Percentiles rank a stretch among this genome's conserved stretches.
phyloP scores from a whole-genome alignment of 2,329 filamentous ascomycete genomes.

The Colletotrichum lindemuthianum region DNA sequence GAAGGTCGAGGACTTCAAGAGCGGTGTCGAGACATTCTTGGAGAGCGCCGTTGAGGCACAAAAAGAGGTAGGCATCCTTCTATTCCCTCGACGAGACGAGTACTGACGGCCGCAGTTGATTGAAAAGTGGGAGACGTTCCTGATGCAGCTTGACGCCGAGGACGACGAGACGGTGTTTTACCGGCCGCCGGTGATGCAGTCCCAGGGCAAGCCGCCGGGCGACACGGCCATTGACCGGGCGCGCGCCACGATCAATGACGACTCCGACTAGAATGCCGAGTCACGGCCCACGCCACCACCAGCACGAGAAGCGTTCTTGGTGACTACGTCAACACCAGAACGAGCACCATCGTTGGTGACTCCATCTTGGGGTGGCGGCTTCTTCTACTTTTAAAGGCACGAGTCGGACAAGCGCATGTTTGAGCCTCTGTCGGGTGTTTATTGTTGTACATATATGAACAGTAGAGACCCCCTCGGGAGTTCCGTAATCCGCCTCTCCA shows the following conservation, averaged over 20 bases:
- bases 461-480: constrained; percentile 32
- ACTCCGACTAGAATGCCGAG: constrained; percentile 61
- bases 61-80: constrained; percentile 79
- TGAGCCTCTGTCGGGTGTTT: constrained; percentile 22
- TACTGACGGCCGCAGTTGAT: constrained; percentile 60
- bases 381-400: constrained; percentile 2
- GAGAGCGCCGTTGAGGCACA: constrained; percentile 98
- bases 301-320: constrained; percentile 3
- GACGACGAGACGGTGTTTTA: constrained; percentile 81
- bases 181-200: constrained; percentile 67
- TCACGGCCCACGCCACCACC: constrained; percentile 4
- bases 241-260: constrained; percentile 67
- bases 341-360: constrained; percentile 2
- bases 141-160: constrained; percentile 94
- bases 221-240: constrained; percentile 70
- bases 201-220: constrained; percentile 59
- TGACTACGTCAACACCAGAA: constrained; percentile 10
- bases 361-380: constrained; percentile 20
- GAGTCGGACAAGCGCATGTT: constrained; percentile 23
- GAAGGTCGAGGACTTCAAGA: constrained; percentile 99
- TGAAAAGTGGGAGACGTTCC: constrained; percentile 98
- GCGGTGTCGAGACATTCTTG: constrained; percentile 94
- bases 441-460: constrained; percentile 39
- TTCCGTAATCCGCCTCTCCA: constrained; percentile 30
- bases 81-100: neutral